Base-by-base conservation (phyloP, 129 eudicot genomes). In the Calendula officinalis region DNA sequence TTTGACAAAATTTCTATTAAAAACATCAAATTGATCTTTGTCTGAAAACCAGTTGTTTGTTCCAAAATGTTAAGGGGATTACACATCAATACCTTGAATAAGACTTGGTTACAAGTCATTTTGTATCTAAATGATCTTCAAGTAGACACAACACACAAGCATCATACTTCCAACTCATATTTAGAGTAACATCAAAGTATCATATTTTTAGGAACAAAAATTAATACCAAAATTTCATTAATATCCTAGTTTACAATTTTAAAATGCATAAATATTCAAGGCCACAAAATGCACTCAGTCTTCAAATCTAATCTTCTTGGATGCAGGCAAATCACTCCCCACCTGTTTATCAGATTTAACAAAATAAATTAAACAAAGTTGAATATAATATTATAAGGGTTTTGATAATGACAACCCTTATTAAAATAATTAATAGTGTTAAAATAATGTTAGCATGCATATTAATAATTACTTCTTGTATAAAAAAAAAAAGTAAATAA, bases 271-370 rank as follows among this genome's bases (percentile, higher is more conserved):
- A 11, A 7, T 27, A 56, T 56, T 57, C 11, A 57, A 57, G 62
- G n/a, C 43, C 57, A 22, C 12, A 22, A 22, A 22, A 7, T 47
- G 37, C 15, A 15, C 11, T 43, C 62, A 72, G 15, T 72, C 77
- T 43, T 54, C 77, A 55, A 64, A 72, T 59, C 64, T 85, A 52
- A 85, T 88, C 90, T 89, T 89, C 87, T 89, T 89, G 7, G 84
- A 75, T 43, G 63, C 77, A 39, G 83, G 75, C 58, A 58, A 73
- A 55, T 73, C 65, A 61, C 55, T 59, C 15, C 96, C 96, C 81
- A 81, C 88, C 95, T 87, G 80, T 62, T 46, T 6, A 66, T 41
- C 37, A 60, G 30, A 35, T 38, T 36, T 6, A 54, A 39, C 13
- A 22, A 22, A 22, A 22, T 22, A 22, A 22, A 22, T 22, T 22